Evolutionary conservation across 208 protist species (phyloP), one percentile per base, ranked within the genome.

Genomic region (Leishmania amazonensis): DNA sequence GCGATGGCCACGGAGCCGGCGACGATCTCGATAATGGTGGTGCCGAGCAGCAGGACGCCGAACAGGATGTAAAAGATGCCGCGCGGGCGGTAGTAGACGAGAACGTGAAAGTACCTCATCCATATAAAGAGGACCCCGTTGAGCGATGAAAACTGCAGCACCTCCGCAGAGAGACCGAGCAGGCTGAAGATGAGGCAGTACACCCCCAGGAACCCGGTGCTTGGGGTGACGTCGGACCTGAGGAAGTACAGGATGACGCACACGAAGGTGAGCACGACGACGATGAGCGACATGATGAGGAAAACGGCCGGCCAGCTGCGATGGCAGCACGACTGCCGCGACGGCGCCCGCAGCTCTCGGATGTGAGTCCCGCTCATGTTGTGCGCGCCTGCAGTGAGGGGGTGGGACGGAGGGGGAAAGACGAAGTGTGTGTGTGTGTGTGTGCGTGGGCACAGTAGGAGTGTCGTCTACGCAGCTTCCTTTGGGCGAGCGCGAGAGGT

Each of bases 11-110:
- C 31, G 19, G 73, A 73, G 9, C 84, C 87, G 28, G 87, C 88
- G 7, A 95, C 74, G 77, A 91, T 88, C 68, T 87, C 81, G 49
- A 92, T 38, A 1, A 75, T 47, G 38, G 76, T 64, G 24, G 62
- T 80, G 0, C 87, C 92, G 64, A 98, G 79, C 24, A 90, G 72
- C 47, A 95, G 81, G n/a, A 86, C 79, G 35, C 93, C 95, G 64
- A 96, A 85, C 62, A 96, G 90, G 57, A 96, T 79, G 85, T 96
- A 98, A 73, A 95, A 95, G 57, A 93, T 49, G 60, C 84, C 85
- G 57, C 95, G 86, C 2, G 86, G 84, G 60, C 81, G 80, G 86
- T 95, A 96, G 72, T 86, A 90, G 45, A 89, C 89, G 49, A 96
- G 76, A 75, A 96, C 90, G 83, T 96, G 96, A 47, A 96, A 83